These are phyloP conservation scores for Chalciporus piperatus DNA, from an alignment of 768 basidiomycete species.

Conservation along the genomic window DNA sequence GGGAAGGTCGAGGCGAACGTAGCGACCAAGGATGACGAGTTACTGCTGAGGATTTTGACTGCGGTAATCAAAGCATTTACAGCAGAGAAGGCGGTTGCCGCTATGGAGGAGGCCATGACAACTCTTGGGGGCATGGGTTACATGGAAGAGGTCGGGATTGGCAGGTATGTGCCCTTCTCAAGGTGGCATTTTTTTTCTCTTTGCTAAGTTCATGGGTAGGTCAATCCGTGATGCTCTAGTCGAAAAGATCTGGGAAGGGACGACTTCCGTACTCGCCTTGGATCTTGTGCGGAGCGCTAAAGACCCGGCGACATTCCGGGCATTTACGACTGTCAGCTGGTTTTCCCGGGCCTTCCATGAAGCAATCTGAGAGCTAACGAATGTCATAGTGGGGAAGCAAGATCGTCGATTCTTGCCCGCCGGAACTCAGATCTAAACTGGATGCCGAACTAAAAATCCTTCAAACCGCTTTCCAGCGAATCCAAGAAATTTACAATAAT, in stretches of 20 bases:
- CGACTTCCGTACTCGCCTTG: constrained; percentile 62
- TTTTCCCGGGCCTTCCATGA: neutral
- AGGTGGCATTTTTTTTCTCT: neutral
- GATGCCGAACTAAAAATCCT: constrained; percentile 33
- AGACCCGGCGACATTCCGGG: constrained; percentile 40
- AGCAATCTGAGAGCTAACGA: neutral
- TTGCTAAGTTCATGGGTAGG: constrained; percentile 21
- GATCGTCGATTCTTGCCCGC: constrained; percentile 43
- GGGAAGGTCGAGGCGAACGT: constrained; percentile 60
- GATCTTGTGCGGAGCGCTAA: constrained; percentile 59
- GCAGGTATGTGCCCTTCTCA: constrained; percentile 36
- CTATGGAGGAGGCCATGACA: constrained; percentile 74
- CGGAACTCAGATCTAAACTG: constrained; percentile 28
- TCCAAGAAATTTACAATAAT: constrained; percentile 39
- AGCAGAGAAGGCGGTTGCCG: constrained; percentile 57
- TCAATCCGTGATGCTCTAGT: constrained; percentile 67
- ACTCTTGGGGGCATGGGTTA: constrained; percentile 76
- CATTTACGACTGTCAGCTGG: constrained; percentile 49
- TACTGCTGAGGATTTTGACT: constrained; percentile 60
- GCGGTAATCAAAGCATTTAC: constrained; percentile 70
- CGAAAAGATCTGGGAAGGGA: constrained; percentile 85
- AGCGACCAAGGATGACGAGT: constrained; percentile 47
- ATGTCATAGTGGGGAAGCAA: constrained; percentile 49
- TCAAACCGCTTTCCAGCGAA: constrained; percentile 36
- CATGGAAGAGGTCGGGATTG: constrained; percentile 79